These are phyloP conservation scores for Penicillium bovifimosum DNA, from an alignment of 495 filamentous ascomycete species.

Conservation along the genomic window DNA sequence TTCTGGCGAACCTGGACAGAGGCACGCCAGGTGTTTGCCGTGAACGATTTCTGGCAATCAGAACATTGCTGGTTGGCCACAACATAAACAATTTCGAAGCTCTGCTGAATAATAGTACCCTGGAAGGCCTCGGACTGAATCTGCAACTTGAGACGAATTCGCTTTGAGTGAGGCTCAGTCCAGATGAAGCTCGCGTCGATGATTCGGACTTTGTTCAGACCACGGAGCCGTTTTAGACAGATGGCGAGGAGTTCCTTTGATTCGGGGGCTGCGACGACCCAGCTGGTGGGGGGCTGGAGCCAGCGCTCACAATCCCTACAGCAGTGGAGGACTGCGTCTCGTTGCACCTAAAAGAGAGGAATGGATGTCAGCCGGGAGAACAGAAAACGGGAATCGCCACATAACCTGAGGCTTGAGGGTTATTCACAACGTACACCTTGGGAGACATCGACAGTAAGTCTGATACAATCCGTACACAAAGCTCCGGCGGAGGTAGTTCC, in stretches of 20 bases:
- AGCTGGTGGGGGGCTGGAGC: slow-evolving; percentile 80
- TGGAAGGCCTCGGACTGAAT: slow-evolving; percentile 75
- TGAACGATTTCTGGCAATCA: slow-evolving; percentile 91
- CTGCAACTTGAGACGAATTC: slow-evolving; percentile 88
- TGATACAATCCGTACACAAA: slow-evolving; percentile 90
- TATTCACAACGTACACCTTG: slow-evolving; percentile 44
- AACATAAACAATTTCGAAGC: slow-evolving; percentile 88
- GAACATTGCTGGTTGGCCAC: slow-evolving; percentile 85
- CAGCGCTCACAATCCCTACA: slow-evolving; percentile 92
- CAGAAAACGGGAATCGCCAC: not conserved
- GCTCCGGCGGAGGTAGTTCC: slow-evolving; percentile 82
- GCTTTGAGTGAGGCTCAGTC: slow-evolving; percentile 92
- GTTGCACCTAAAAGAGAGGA: slow-evolving; percentile 49
- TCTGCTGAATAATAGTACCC: slow-evolving; percentile 80
- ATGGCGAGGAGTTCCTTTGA: slow-evolving; percentile 85
- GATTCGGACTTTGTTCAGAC: slow-evolving; percentile 79
- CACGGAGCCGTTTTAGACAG: slow-evolving; percentile 76
- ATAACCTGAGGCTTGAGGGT: too few relatives aligned
- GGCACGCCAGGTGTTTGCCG: slow-evolving; percentile 83
- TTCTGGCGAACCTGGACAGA: slow-evolving; percentile 92
- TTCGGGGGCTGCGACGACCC: slow-evolving; percentile 77
- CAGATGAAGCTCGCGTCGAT: slow-evolving; percentile 95
- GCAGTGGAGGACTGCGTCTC: slow-evolving; percentile 75
- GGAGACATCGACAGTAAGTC: slow-evolving; percentile 89
- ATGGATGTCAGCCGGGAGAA: not conserved